phyloP scores from a whole-genome alignment of 306 rosid species.

The Cucumis sativus region Cucumber_9930_V3 NC_026660.2:17580001-17580500 shows the following conservation, averaged over 20 bases:
- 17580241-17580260: too few relatives aligned
- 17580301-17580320: too few relatives aligned
- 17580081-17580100: slow-evolving; percentile 43
- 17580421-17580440: neutral
- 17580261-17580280: too few relatives aligned
- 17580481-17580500: slow-evolving; percentile 48
- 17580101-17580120: slow-evolving; percentile 35
- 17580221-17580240: slow-evolving; percentile 42
- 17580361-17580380: slow-evolving; percentile 62
- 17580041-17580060: slow-evolving; percentile 67
- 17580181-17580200: slow-evolving; percentile 39
- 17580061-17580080: slow-evolving; percentile 54
- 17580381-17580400: slow-evolving; percentile 51
- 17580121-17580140: slow-evolving; percentile 25
- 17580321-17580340: too few relatives aligned
- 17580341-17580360: too few relatives aligned
- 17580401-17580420: neutral
- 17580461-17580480: slow-evolving; percentile 29
- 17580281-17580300: too few relatives aligned
- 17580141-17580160: slow-evolving; percentile 33
- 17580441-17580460: neutral
- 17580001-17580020: neutral
- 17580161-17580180: slow-evolving; percentile 38
- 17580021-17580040: neutral
- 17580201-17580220: slow-evolving; percentile 49